phyloP scores from a whole-genome alignment of 768 basidiomycete genomes.

The Russula ochroleuca region DNA sequence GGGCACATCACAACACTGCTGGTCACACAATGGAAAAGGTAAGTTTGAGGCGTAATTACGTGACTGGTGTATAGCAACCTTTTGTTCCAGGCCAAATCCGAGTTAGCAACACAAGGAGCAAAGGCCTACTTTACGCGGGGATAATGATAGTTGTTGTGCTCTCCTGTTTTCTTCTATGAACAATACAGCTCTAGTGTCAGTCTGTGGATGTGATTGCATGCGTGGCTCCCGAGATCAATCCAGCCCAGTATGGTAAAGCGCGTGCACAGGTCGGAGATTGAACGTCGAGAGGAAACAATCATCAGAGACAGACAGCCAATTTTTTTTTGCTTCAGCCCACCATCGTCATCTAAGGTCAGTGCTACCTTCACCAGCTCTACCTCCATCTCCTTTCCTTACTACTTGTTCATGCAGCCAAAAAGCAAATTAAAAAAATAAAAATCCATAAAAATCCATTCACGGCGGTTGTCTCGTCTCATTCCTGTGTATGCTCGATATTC shows the following conservation, averaged over 20 bases:
- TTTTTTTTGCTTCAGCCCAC: conserved; percentile 52
- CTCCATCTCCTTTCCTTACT: conserved; percentile 22
- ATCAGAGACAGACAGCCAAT: conserved; percentile 26
- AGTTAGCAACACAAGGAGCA: conserved; percentile 79
- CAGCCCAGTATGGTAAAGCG: conserved; percentile 3
- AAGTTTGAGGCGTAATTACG: conserved; percentile 3
- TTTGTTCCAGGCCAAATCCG: conserved; percentile 66
- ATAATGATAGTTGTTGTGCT: conserved; percentile 36
- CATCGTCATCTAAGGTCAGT: conserved; percentile 57
- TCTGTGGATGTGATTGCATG: conserved; percentile 6
- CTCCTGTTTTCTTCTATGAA: conserved; percentile 11
- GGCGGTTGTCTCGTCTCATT: conserved; percentile 73
- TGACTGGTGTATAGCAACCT: conserved; percentile 17
- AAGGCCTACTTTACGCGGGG: conserved; percentile 86
- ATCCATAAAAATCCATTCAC: conserved; percentile 56
- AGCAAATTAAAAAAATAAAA: conserved; percentile 62
- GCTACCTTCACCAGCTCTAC: conserved; percentile 31
- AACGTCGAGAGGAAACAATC: conserved; percentile 29
- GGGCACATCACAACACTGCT: conserved; percentile 71
- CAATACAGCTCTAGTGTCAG: conserved; percentile 5
- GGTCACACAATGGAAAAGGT: conserved; percentile 89
- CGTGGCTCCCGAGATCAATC: not conserved
- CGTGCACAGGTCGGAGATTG: conserved; percentile 39
- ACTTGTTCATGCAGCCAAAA: conserved; percentile 36
- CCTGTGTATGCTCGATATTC: conserved; percentile 50